Evolutionary conservation across 1,284 basidiomycete genomes (phyloP).

Genomic region (Coniferiporia sulphurascens): DNA sequence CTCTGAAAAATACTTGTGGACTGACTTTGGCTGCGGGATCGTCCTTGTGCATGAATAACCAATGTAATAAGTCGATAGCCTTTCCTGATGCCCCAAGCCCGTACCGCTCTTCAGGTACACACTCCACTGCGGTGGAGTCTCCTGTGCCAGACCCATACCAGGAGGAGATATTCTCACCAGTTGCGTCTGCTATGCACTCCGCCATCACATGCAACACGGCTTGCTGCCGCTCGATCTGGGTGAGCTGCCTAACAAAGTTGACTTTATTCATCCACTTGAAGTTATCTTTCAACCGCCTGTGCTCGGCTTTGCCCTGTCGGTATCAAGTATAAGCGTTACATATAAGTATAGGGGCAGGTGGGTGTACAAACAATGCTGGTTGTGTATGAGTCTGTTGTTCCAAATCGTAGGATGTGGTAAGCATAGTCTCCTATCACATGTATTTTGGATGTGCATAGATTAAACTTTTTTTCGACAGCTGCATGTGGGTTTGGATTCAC

Average conservation of each 20-base stretch:
- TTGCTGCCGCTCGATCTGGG: slow-evolving; percentile 15
- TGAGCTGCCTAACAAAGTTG: slow-evolving; percentile 19
- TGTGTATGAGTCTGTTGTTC: slow-evolving; percentile 25
- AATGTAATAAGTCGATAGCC: too few species aligned
- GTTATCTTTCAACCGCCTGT: slow-evolving; percentile 20
- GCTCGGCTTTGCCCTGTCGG: slow-evolving; percentile 20
- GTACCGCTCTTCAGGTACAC: too few species aligned
- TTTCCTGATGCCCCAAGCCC: too few species aligned
- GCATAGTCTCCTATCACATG: slow-evolving; percentile 23
- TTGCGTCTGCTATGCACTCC: background rate
- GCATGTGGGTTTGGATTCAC: background rate
- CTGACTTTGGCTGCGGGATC: too few species aligned
- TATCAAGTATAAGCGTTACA: background rate
- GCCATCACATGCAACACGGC: background rate
- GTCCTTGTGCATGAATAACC: too few species aligned
- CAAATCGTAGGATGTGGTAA: slow-evolving; percentile 17
- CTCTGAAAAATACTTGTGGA: too few species aligned
- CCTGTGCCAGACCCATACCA: too few species aligned
- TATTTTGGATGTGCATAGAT: slow-evolving; percentile 25
- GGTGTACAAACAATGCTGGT: slow-evolving; percentile 27
- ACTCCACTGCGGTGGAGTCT: too few species aligned
- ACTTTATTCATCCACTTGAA: slow-evolving; percentile 21
- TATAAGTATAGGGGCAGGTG: background rate
- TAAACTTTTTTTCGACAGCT: slow-evolving; percentile 14
- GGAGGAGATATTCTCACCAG: too few species aligned